These are phyloP conservation scores for Aureobasidium sp. DNA, from an alignment of 2,329 filamentous ascomycete genomes.

Conservation along the genomic window DNA sequence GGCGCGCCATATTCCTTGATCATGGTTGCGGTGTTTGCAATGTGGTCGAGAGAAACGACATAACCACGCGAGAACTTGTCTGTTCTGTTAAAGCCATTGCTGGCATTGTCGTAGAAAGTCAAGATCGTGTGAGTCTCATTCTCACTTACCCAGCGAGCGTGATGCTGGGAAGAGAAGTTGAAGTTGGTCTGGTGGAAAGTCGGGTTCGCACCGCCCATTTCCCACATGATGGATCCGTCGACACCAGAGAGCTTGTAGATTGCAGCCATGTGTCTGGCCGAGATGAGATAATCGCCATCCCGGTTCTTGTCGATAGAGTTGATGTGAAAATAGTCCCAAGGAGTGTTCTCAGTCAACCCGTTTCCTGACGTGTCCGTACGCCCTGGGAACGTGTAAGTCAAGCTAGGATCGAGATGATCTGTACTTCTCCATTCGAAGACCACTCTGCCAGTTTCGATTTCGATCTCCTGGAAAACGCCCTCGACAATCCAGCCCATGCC, in stretches of 20 bases:
- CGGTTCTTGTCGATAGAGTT: constrained; percentile 47
- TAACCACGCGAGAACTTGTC: constrained; percentile 37
- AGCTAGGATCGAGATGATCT: constrained; percentile 48
- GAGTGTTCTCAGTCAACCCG: constrained; percentile 39
- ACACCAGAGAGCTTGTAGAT: constrained; percentile 44
- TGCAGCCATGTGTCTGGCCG: constrained; percentile 39
- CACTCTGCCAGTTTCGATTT: constrained; percentile 49
- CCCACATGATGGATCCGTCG: constrained; percentile 43
- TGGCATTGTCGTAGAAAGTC: constrained; percentile 50
- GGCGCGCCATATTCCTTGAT: constrained; percentile 45
- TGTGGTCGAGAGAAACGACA: constrained; percentile 41
- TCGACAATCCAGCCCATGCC: constrained; percentile 48
- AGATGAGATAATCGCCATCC: constrained; percentile 44
- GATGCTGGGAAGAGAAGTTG: constrained; percentile 47
- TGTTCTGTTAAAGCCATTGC: constrained; percentile 40
- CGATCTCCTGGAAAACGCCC: constrained; percentile 48
- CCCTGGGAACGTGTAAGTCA: constrained; percentile 40
- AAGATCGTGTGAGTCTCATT: constrained; percentile 43
- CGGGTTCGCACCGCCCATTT: constrained; percentile 42
- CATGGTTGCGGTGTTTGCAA: constrained; percentile 37
- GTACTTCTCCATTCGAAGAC: constrained; percentile 55
- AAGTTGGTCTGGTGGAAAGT: constrained; percentile 43
- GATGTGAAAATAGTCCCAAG: constrained; percentile 52
- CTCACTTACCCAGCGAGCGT: constrained; percentile 43
- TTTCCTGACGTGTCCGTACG: constrained; percentile 40